Percentiles rank a stretch among this genome's conserved stretches.
Evolutionary conservation across 2,329 filamentous ascomycete genomes (phyloP).

Genomic region (Verticillium klebahnii): DNA sequence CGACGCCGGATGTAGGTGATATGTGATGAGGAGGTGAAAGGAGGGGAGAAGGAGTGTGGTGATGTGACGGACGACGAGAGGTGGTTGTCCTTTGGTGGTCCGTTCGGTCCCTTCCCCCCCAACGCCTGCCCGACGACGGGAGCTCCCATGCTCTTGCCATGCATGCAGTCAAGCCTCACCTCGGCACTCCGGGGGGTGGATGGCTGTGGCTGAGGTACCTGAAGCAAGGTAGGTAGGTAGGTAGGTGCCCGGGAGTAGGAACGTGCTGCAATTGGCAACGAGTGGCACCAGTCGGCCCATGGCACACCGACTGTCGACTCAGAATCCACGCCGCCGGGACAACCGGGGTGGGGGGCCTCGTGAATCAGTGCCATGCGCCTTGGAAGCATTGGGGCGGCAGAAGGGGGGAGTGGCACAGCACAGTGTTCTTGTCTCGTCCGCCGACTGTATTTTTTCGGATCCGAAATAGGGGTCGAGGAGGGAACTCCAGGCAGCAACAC

Average conservation of each 20-base stretch:
- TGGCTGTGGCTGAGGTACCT: neutral
- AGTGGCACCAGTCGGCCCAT: neutral
- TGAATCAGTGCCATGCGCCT: too few relatives aligned
- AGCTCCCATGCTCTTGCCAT: neutral
- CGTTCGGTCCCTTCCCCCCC: neutral
- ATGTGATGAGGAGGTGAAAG: neutral
- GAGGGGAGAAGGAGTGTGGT: neutral
- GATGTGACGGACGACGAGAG: neutral
- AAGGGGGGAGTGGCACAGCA: neutral
- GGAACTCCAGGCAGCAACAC: neutral
- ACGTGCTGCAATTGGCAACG: neutral
- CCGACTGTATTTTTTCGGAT: neutral
- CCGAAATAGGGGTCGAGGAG: neutral
- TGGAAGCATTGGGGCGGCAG: too few relatives aligned
- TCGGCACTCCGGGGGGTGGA: neutral
- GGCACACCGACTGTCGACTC: neutral
- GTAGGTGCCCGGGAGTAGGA: too few relatives aligned
- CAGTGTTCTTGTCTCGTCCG: neutral
- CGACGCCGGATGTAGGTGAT: neutral
- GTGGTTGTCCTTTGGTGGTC: neutral
- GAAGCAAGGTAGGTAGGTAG: neutral
- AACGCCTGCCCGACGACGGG: neutral
- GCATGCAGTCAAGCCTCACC: neutral
- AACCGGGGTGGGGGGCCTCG: neutral
- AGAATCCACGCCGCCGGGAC: neutral